Evolutionary conservation across 768 basidiomycete genomes (phyloP).

Genomic region (Kwoniella botswanensis): DNA sequence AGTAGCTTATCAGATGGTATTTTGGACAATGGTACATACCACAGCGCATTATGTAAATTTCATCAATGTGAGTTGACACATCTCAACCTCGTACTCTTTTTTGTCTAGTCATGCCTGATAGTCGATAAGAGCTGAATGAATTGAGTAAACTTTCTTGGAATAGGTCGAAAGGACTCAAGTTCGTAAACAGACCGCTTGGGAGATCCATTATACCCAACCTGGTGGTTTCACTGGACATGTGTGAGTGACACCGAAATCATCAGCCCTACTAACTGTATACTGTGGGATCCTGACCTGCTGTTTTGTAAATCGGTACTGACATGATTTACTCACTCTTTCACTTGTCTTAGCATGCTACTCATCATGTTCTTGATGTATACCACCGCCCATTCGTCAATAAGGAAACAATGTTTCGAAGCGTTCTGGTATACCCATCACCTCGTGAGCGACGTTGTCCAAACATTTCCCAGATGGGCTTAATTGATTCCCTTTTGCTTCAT

Average conservation of each 20-base stretch:
- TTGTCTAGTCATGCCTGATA: neutral
- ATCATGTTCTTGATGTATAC: conserved; percentile 93
- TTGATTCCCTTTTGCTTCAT: neutral
- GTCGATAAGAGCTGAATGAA: neutral
- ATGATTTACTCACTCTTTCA: neutral
- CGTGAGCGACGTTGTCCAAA: conserved; percentile 5
- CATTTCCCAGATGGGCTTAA: no score
- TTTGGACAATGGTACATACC: conserved; percentile 77
- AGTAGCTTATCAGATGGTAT: conserved; percentile 91
- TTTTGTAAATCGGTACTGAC: neutral
- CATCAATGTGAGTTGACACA: conserved; percentile 34
- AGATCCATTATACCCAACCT: conserved; percentile 85
- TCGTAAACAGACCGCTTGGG: conserved; percentile 72
- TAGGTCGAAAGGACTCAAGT: conserved; percentile 63
- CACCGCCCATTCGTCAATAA: conserved; percentile 86
- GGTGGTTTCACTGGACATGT: conserved; percentile 95
- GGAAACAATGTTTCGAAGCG: conserved; percentile 86
- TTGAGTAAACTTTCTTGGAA: neutral
- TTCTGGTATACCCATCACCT: conserved; percentile 95
- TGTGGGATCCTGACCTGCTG: neutral
- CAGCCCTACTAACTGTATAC: neutral
- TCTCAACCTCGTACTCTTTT: neutral
- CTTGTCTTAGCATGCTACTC: conserved; percentile 69
- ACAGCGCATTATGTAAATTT: conserved; percentile 72
- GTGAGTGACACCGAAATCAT: conserved; percentile 24